A percentile compares a stretch with the other conserved stretches of the same genome.
Conservation (phyloP, 2,329 filamentous ascomycete species). For the Ophiocordyceps sinensis region DNA sequence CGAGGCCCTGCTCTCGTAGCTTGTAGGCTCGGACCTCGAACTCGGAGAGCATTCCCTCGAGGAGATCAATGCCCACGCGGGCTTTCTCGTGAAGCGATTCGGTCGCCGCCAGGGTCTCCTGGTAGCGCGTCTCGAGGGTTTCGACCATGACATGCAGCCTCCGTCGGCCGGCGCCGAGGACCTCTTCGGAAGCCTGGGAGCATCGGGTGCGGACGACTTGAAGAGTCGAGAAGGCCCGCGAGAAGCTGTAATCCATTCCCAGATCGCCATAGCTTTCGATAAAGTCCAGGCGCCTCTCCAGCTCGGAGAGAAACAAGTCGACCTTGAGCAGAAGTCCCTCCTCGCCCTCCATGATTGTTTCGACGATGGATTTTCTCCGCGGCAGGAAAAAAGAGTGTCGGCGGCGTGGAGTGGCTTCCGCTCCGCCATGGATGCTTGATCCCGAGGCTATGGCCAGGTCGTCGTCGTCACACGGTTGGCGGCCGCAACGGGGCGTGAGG, state of each 20-base stretch:
- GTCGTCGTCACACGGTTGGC: constrained; percentile 13
- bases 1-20: constrained; percentile 61
- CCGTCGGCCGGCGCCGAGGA: constrained; percentile 74
- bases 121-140: constrained; percentile 75
- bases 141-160: constrained; percentile 83
- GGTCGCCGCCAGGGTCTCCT: constrained; percentile 70
- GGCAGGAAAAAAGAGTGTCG: constrained; percentile 44
- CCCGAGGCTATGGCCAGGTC: constrained; percentile 24
- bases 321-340: constrained; percentile 50
- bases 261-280: constrained; percentile 79
- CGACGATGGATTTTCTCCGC: constrained; percentile 43
- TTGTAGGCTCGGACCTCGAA: constrained; percentile 74
- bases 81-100: constrained; percentile 88
- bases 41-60: constrained; percentile 74
- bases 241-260: constrained; percentile 69
- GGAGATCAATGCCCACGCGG: constrained; percentile 68
- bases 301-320: constrained; percentile 69
- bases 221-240: constrained; percentile 72
- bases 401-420: constrained; percentile 24
- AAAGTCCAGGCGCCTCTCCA: constrained; percentile 75
- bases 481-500: constrained; percentile 22
- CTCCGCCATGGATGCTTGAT: constrained; percentile 17
- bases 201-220: constrained; percentile 79
- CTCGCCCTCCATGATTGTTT: constrained; percentile 47
- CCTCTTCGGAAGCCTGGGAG: constrained; percentile 76